Evolutionary conservation across 2,329 filamentous ascomycete genomes (phyloP).

Genomic region (Ophiosphaerella korrae): DNA sequence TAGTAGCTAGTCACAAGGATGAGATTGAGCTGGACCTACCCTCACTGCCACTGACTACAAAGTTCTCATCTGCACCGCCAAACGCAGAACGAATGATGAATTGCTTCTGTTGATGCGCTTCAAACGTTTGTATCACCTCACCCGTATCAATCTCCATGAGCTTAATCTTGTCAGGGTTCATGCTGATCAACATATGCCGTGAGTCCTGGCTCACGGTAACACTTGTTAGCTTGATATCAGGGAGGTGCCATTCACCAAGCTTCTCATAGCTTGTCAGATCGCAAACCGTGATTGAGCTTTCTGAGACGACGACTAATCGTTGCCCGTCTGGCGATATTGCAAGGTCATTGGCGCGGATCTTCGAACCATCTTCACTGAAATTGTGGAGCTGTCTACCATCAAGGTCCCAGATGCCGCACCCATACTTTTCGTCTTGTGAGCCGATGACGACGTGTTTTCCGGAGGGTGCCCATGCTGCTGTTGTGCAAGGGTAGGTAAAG

Average conservation of each 20-base stretch:
- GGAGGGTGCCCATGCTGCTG: conserved; percentile 86
- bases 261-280: conserved; percentile 76
- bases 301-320: conserved; percentile 78
- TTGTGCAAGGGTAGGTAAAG: conserved; percentile 83
- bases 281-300: conserved; percentile 77
- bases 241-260: conserved; percentile 73
- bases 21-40: conserved; percentile 57
- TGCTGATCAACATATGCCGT: conserved; percentile 80
- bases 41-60: conserved; percentile 90
- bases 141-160: conserved; percentile 78
- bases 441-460: conserved; percentile 77
- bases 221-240: conserved; percentile 73
- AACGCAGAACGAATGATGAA: conserved; percentile 83
- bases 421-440: conserved; percentile 46
- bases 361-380: conserved; percentile 62
- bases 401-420: conserved; percentile 63
- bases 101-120: conserved; percentile 74
- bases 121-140: conserved; percentile 73
- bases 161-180: conserved; percentile 75
- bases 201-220: conserved; percentile 83
- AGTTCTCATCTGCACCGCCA: conserved; percentile 89
- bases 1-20: background rate
- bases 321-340: conserved; percentile 81
- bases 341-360: conserved; percentile 80
- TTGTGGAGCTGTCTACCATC: conserved; percentile 66